Conservation (phyloP, 768 basidiomycete species). For the Agaricus blazei region DNA sequence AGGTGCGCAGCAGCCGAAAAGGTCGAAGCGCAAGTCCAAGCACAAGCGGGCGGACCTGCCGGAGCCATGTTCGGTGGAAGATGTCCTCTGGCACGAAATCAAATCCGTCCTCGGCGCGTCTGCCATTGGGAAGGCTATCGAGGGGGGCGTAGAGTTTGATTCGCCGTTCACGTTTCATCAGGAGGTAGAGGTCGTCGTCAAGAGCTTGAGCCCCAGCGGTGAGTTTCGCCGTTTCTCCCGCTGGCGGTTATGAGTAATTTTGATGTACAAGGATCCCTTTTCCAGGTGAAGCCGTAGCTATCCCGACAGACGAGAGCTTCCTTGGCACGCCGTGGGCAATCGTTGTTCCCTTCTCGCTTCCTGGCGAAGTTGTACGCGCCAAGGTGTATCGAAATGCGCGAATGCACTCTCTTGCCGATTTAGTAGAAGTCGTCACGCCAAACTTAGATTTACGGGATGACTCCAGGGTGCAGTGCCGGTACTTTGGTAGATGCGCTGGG, state of each 20-base stretch:
- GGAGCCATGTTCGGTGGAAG: constrained; percentile 66
- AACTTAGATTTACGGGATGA: constrained; percentile 65
- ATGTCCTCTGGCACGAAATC: constrained; percentile 74
- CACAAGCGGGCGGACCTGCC: constrained; percentile 32
- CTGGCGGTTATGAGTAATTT: neutral
- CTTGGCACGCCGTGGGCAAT: constrained; percentile 61
- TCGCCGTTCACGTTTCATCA: constrained; percentile 56
- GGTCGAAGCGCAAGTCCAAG: constrained; percentile 8
- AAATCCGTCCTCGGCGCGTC: constrained; percentile 59
- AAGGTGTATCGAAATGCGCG: constrained; percentile 67
- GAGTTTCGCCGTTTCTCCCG: constrained; percentile 15
- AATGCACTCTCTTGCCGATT: constrained; percentile 72
- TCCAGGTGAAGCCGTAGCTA: constrained; percentile 64
- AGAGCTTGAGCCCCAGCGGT: constrained; percentile 61
- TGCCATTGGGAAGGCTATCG: constrained; percentile 43
- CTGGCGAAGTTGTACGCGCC: constrained; percentile 74
- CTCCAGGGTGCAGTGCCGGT: constrained; percentile 65
- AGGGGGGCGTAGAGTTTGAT: constrained; percentile 46
- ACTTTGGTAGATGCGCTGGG: constrained; percentile 87
- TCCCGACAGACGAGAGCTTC: constrained; percentile 37
- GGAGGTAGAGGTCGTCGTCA: constrained; percentile 64
- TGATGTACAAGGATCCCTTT: neutral
- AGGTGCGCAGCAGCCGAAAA: neutral
- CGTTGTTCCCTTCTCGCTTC: constrained; percentile 78
- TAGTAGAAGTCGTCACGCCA: constrained; percentile 59